A percentile compares a stretch with the other conserved stretches of the same genome.
Evolutionary conservation across 2,329 filamentous ascomycete species (phyloP).

Genomic region (Rosellinia necatrix): DNA sequence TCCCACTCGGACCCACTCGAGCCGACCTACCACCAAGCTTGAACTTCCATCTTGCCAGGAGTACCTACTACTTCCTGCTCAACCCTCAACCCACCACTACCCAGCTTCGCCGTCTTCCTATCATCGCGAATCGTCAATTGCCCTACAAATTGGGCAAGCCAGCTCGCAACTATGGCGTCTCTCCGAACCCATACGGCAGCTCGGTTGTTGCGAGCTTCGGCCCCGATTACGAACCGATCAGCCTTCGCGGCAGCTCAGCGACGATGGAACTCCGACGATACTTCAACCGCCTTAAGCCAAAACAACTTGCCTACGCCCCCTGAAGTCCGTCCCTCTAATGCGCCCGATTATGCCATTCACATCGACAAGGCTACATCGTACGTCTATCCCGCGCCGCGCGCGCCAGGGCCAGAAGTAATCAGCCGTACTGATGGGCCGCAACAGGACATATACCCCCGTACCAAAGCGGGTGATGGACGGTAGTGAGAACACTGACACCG

Average conservation of each 20-base stretch:
- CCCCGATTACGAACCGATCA: slow-evolving; percentile 39
- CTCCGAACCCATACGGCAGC: slow-evolving; percentile 62
- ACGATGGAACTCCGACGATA: slow-evolving; percentile 53
- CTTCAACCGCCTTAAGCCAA: slow-evolving; percentile 48
- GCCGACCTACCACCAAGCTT: slow-evolving; percentile 4
- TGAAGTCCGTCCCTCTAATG: slow-evolving; percentile 57
- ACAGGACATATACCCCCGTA: slow-evolving; percentile 85
- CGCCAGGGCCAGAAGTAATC: background rate
- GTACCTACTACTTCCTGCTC: too few relatives aligned
- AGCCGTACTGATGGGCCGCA: slow-evolving; percentile 9
- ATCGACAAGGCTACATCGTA: slow-evolving; percentile 93
- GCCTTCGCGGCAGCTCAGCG: slow-evolving; percentile 51
- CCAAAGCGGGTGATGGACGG: slow-evolving; percentile 90
- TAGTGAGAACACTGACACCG: slow-evolving; percentile 74
- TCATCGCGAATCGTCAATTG: slow-evolving; percentile 11
- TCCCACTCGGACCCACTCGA: slow-evolving; percentile 31
- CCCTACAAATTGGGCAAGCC: slow-evolving; percentile 11
- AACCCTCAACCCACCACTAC: slow-evolving; percentile 5
- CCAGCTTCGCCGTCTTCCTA: background rate
- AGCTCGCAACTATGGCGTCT: slow-evolving; percentile 41
- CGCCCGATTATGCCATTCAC: slow-evolving; percentile 79
- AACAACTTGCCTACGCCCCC: slow-evolving; percentile 39
- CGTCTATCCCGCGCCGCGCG: slow-evolving; percentile 41
- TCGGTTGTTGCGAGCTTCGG: slow-evolving; percentile 56
- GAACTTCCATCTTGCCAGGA: too few relatives aligned